phyloP scores from a whole-genome alignment of 495 filamentous ascomycete species.

The Amorphotheca resinae region DNA sequence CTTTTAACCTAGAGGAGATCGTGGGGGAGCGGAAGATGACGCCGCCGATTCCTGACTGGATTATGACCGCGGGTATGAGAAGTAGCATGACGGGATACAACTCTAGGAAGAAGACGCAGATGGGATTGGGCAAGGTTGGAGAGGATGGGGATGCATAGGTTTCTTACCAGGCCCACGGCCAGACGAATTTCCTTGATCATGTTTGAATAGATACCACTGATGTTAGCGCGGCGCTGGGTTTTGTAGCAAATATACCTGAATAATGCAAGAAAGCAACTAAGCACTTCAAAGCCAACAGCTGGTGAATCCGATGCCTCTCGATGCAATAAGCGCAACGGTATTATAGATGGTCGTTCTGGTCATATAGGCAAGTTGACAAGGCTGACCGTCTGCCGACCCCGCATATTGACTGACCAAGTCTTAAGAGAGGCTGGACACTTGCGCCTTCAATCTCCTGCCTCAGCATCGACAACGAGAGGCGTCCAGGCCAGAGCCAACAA shows the following conservation, averaged over 20 bases:
- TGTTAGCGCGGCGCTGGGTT: constrained; percentile 19
- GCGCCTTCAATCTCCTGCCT: too few relatives aligned
- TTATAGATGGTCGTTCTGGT: too few relatives aligned
- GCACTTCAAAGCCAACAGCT: too few relatives aligned
- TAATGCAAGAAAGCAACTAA: too few relatives aligned
- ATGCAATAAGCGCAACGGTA: too few relatives aligned
- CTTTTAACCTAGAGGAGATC: constrained; percentile 16
- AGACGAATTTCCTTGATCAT: constrained; percentile 17
- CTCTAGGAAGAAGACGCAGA: constrained; percentile 11
- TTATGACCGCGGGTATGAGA: constrained; percentile 33
- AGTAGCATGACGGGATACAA: constrained; percentile 30
- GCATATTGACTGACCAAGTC: too few relatives aligned
- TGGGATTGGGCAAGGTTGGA: constrained; percentile 5
- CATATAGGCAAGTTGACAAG: too few relatives aligned
- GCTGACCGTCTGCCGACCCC: too few relatives aligned
- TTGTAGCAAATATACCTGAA: constrained; percentile 13
- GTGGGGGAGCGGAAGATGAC: constrained; percentile 34
- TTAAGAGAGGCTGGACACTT: too few relatives aligned
- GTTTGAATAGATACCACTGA: constrained; percentile 17
- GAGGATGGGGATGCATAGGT: constrained; percentile 1
- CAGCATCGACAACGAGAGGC: too few relatives aligned
- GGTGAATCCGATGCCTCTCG: too few relatives aligned
- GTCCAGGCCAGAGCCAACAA: too few relatives aligned
- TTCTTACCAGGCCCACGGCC: constrained; percentile 14
- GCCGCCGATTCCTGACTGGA: constrained; percentile 46